Percentiles rank a stretch among this genome's conserved stretches.
Conservation (phyloP, 106 monocot genomes). For the Acorus gramineus region DNA sequence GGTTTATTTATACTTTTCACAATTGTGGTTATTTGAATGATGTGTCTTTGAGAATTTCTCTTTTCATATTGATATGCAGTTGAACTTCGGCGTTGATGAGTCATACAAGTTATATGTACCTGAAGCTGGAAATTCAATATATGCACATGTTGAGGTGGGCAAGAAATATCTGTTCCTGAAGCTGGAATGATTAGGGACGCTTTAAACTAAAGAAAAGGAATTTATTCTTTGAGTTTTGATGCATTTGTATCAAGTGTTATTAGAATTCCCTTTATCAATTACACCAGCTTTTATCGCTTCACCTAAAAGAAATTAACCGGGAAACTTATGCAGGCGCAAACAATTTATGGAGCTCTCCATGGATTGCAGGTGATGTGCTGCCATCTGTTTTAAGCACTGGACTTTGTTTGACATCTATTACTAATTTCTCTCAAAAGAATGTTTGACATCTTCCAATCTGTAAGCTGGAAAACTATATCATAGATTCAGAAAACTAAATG, state of each 20-base stretch:
- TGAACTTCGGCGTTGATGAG: slow-evolving; percentile 74
- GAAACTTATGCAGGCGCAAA: slow-evolving; percentile 61
- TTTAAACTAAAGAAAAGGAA: too few relatives aligned
- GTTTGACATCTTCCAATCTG: background rate
- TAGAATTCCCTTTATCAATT: background rate
- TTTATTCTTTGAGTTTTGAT: slow-evolving; percentile 4
- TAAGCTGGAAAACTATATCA: background rate
- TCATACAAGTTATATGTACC: slow-evolving; percentile 68
- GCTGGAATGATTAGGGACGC: too few relatives aligned
- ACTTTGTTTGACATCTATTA: background rate
- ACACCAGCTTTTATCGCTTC: background rate
- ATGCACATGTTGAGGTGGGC: slow-evolving; percentile 58
- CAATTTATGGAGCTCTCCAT: slow-evolving; percentile 93
- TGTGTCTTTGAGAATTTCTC: too few relatives aligned
- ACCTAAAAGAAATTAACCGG: background rate
- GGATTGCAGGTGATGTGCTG: slow-evolving; percentile 52
- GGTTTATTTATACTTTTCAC: background rate
- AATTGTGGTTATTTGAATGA: too few relatives aligned
- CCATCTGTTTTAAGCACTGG: background rate
- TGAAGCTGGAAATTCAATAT: slow-evolving; percentile 25
- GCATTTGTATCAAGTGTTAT: background rate
- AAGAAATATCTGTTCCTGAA: background rate
- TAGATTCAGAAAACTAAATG: background rate
- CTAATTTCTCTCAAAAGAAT: background rate
- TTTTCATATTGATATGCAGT: slow-evolving; percentile 28